Evolutionary conservation across 2,329 filamentous ascomycete species (phyloP).

Genomic region (Aureobasidium mangrovei): DNA sequence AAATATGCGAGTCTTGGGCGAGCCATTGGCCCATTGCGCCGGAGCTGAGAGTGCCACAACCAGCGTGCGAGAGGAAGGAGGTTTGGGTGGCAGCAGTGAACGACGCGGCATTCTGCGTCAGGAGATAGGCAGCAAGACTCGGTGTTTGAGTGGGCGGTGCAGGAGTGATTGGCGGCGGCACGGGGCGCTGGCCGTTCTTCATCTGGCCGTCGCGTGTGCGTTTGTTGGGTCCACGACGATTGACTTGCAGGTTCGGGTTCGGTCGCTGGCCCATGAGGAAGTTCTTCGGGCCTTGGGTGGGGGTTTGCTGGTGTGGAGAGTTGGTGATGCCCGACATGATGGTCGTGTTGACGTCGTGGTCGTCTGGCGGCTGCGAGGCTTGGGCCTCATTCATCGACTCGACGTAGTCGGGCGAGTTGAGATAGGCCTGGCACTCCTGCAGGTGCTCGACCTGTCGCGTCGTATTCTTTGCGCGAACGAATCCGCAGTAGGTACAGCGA

Average conservation of each 20-base stretch:
- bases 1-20: constrained; percentile 62
- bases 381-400: constrained; percentile 3
- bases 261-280: constrained; percentile 32
- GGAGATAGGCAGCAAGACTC: constrained; percentile 51
- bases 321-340: constrained; percentile 1
- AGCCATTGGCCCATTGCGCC: constrained; percentile 56
- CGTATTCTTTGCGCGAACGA: constrained; percentile 42
- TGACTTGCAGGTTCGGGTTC: constrained; percentile 40
- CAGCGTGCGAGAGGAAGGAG: constrained; percentile 57
- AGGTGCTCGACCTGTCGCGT: constrained; percentile 44
- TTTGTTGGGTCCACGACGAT: constrained; percentile 34
- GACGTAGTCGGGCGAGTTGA: constrained; percentile 32
- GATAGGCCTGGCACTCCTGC: constrained; percentile 36
- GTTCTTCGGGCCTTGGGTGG: constrained; percentile 15
- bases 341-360: not conserved
- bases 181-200: constrained; percentile 8
- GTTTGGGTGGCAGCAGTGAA: constrained; percentile 54
- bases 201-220: constrained; percentile 29
- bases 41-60: constrained; percentile 51
- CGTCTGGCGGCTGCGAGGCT: not conserved
- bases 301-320: constrained; percentile 13
- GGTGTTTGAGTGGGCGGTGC: constrained; percentile 25
- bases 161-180: constrained; percentile 17
- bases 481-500: constrained; percentile 41
- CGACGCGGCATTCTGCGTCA: constrained; percentile 38